Evolutionary conservation across 2,329 filamentous ascomycete genomes (phyloP).

Genomic region (Diaporthe sp.): DNA sequence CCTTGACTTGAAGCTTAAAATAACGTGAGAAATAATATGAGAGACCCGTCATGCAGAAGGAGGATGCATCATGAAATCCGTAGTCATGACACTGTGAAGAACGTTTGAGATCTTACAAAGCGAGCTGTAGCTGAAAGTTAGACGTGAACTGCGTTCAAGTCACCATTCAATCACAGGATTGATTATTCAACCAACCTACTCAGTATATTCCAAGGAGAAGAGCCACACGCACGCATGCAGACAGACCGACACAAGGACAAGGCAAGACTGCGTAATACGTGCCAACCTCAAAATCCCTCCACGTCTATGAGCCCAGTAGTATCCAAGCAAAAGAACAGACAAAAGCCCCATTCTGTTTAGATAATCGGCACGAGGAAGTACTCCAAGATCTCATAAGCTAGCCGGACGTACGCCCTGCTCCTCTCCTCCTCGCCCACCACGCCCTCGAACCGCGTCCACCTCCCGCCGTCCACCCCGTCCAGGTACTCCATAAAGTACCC

Average conservation of each 20-base stretch:
- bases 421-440: constrained; percentile 44
- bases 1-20: neutral
- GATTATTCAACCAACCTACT: neutral
- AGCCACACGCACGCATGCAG: neutral
- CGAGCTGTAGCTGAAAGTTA: too few relatives aligned
- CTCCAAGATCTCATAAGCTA: constrained; percentile 69
- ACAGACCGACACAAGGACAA: neutral
- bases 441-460: constrained; percentile 54
- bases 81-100: neutral
- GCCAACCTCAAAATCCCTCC: neutral
- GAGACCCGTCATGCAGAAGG: neutral
- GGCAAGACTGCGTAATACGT: too few relatives aligned
- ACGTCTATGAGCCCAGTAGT: neutral
- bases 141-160: neutral
- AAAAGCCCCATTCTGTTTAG: constrained; percentile 47
- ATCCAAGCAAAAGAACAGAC: neutral
- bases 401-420: constrained; percentile 56
- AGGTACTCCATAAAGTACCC: constrained; percentile 64
- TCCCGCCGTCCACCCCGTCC: constrained; percentile 62
- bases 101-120: too few relatives aligned
- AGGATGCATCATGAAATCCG: neutral
- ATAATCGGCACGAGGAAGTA: constrained; percentile 67
- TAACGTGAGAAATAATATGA: neutral
- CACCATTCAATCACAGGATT: neutral
- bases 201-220: neutral